phyloP scores from a whole-genome alignment of 176 grass and related monocot species.

The Triticum turgidum region DNA sequence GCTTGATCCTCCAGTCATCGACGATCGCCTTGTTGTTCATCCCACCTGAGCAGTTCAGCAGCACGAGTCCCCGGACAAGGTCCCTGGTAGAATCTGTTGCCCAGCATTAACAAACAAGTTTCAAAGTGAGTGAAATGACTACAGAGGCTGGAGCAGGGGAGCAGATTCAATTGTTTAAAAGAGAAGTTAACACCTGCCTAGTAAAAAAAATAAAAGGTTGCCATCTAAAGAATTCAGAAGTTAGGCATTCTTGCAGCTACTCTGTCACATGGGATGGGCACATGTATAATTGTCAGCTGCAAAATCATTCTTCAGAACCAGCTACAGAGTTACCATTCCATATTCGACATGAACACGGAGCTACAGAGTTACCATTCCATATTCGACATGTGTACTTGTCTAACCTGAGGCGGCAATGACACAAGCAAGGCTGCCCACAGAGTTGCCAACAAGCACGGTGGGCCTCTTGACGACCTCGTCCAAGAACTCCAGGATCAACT shows the following conservation, averaged over 20 bases:
- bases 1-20: slow-evolving; percentile 94
- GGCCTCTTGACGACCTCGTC: slow-evolving; percentile 80
- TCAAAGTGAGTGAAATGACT: not conserved
- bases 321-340: not conserved
- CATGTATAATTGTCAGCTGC: not conserved
- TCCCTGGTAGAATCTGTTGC: slow-evolving; percentile 53
- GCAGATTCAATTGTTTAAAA: not conserved
- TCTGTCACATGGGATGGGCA: not conserved
- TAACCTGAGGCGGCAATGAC: slow-evolving; percentile 90
- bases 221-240: not conserved
- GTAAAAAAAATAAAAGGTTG: not conserved
- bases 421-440: slow-evolving; percentile 91
- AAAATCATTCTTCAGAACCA: not conserved
- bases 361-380: not conserved
- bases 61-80: slow-evolving; percentile 68
- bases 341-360: not conserved
- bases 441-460: slow-evolving; percentile 83
- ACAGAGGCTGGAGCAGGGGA: not conserved
- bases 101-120: not conserved
- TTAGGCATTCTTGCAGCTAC: not conserved
- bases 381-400: not conserved
- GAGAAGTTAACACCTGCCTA: not conserved
- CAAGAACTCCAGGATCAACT: slow-evolving; percentile 97
- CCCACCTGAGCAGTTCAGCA: slow-evolving; percentile 85
- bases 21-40: slow-evolving; percentile 99